These are phyloP conservation scores for Colletotrichum tamarilloi DNA, from an alignment of 2,329 filamentous ascomycete genomes.

Conservation along the genomic window DNA sequence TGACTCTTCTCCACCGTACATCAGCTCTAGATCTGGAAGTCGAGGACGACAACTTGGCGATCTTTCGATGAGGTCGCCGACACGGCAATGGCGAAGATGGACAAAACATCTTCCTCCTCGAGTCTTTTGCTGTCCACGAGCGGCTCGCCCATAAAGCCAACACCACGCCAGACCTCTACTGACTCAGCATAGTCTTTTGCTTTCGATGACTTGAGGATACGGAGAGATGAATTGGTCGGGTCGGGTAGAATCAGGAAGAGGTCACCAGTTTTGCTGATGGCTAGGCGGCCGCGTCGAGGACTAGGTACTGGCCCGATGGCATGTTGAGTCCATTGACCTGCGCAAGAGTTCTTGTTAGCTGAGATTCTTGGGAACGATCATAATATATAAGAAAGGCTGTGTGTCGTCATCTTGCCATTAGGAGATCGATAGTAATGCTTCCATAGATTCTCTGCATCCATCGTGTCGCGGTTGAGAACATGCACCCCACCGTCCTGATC, in stretches of 20 bases:
- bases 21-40: background rate
- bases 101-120: background rate
- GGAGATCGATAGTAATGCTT: background rate
- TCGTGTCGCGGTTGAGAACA: background rate
- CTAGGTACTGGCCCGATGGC: background rate
- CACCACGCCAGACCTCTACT: background rate
- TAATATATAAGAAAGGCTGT: background rate
- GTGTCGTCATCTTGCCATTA: background rate
- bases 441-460: background rate
- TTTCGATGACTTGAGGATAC: background rate
- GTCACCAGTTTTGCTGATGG: background rate
- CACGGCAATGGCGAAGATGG: background rate
- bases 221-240: background rate
- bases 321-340: background rate
- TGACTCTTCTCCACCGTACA: background rate
- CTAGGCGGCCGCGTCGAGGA: background rate
- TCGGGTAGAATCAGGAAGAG: background rate
- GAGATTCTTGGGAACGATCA: background rate
- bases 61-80: background rate
- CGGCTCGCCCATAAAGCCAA: background rate
- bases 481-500: background rate
- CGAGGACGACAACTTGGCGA: background rate
- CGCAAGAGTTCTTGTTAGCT: background rate
- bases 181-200: background rate
- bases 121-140: background rate